Evolutionary conservation across 768 basidiomycete species (phyloP), one percentile per base, ranked within the genome.

Genomic region (Pisolithus albus): DNA sequence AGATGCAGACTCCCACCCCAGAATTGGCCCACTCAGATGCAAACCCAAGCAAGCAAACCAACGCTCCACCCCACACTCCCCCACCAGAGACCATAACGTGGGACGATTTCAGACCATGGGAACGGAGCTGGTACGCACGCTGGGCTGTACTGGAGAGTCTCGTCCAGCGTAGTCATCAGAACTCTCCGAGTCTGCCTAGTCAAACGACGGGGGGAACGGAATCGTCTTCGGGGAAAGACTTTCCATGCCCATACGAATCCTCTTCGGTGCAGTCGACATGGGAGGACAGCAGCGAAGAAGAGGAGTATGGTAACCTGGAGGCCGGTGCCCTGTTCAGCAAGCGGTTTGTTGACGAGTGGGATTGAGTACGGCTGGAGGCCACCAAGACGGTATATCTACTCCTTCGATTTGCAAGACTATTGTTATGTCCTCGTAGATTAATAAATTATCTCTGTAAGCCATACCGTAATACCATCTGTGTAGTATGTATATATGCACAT

Each of bases 61-160:
- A 34, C 34, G 13, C 34, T 34, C 34, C 5, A 11, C 11, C 34
- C 34, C 11, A 34, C 13, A 15, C 34, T 1, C 13, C 11, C 13
- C 34, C 34, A 11, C 34, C 11, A 11, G 34, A 7, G 11, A 54
- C 13, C 47, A 44, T 39, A 26, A 15, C 7, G 11, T 41, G 40
- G 50, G 11, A 61, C 64, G 42, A n/a, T 13, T 18, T 60, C 63
- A 13, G 57, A 51, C 1, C 40, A 41, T 41, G 40, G 40, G 40
- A 41, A 41, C 18, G n/a, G 18, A 19, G 18, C 40, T 41, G 40
- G 40, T 21, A 41, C 18, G 7, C 7, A 18, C 40, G 40, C 10
- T 41, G 40, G 40, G 40, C 18, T 18, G 40, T 41, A 21, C 40
- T 41, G n/a, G 40, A 18, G 21, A 41, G 19, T 19, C n/a, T 41